Conservation (phyloP, 2,329 filamentous ascomycete genomes). For the Fusarium musae region DNA sequence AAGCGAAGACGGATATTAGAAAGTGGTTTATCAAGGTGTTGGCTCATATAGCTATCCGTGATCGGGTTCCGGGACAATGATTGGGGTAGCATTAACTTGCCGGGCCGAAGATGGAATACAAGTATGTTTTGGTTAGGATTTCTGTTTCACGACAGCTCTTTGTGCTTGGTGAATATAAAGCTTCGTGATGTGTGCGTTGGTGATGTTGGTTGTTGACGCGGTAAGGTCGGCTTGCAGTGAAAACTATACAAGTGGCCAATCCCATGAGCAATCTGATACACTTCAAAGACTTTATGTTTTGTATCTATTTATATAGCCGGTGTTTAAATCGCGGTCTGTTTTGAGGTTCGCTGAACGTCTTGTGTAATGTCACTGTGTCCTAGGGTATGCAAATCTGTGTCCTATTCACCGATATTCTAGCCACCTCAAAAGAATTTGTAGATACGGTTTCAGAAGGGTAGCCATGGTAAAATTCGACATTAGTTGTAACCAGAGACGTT, state of each 20-base stretch:
- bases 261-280: not conserved
- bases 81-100: slow-evolving; percentile 21
- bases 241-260: not conserved
- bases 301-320: not conserved
- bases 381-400: not conserved
- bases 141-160: slow-evolving; percentile 7
- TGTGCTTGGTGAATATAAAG: not conserved
- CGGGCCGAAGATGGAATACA: slow-evolving; percentile 26
- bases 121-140: not conserved
- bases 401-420: not conserved
- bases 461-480: not conserved
- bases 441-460: not conserved
- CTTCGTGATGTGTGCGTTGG: not conserved
- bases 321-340: not conserved
- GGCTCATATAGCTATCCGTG: slow-evolving; percentile 24
- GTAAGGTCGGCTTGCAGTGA: not conserved
- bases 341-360: not conserved
- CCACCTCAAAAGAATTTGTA: not conserved
- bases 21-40: slow-evolving; percentile 34
- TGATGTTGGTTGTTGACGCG: not conserved
- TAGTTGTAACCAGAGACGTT: not conserved
- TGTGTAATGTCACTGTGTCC: not conserved
- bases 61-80: slow-evolving; percentile 10
- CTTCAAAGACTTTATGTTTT: not conserved
- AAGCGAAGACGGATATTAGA: not conserved